These are phyloP conservation scores for Ochetophila trinervis DNA, from an alignment of 306 rosid species.

Conservation along the genomic window DNA sequence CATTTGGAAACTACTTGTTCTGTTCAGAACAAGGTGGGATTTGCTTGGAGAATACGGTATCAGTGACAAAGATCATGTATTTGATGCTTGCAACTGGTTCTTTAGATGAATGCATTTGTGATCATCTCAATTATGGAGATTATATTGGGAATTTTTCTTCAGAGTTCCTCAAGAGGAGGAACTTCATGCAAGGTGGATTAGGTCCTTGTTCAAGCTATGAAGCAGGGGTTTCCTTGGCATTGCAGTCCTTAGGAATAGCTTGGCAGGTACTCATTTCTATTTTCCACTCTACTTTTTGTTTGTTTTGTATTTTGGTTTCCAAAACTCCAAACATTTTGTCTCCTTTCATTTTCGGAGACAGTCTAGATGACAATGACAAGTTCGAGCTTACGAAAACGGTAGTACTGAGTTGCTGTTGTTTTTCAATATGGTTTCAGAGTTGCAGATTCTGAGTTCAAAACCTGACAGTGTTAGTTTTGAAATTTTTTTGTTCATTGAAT, in stretches of 20 bases:
- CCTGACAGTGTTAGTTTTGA: no score
- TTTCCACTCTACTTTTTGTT: background rate
- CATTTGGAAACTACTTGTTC: slow-evolving; percentile 75
- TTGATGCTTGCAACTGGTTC: slow-evolving; percentile 46
- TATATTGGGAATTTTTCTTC: slow-evolving; percentile 41
- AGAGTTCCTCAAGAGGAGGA: slow-evolving; percentile 38
- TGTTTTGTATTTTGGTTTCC: background rate
- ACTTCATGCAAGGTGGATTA: slow-evolving; percentile 23
- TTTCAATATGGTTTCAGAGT: no score
- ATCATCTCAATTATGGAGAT: slow-evolving; percentile 80
- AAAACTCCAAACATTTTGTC: background rate
- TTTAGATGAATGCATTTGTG: slow-evolving; percentile 52
- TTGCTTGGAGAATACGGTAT: slow-evolving; percentile 57
- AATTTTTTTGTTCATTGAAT: no score
- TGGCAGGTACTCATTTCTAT: slow-evolving; percentile 42
- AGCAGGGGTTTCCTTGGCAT: slow-evolving; percentile 68
- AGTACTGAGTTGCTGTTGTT: no score
- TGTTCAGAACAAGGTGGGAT: slow-evolving; percentile 65
- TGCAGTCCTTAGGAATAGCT: slow-evolving; percentile 61
- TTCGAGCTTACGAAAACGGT: no score
- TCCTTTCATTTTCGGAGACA: no score
- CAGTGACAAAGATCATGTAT: slow-evolving; percentile 70
- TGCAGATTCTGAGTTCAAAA: no score
- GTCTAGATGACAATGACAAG: no score
- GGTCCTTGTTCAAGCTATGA: slow-evolving; percentile 67